Conservation (phyloP, 805 yeast genomes). For the Cephaloascus fragrans region DNA sequence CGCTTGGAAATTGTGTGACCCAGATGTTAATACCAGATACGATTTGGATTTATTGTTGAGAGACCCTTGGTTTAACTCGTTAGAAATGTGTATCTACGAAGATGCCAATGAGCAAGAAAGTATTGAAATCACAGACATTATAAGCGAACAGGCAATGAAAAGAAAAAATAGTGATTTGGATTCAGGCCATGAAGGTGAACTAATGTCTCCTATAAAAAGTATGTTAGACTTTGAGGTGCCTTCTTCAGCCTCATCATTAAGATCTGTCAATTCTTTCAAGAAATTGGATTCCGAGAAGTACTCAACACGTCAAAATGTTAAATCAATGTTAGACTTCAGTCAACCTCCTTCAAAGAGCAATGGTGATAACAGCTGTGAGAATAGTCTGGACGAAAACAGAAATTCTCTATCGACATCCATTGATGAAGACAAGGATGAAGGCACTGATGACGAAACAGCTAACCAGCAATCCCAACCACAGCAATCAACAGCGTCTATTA, state of each 20-base stretch:
- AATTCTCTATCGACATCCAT: background rate
- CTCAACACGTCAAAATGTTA: conserved; percentile 5
- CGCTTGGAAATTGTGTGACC: conserved; percentile 70
- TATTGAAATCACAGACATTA: conserved; percentile 16
- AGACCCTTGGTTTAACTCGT: conserved; percentile 54
- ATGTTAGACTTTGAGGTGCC: conserved; percentile 25
- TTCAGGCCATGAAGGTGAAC: conserved; percentile 7
- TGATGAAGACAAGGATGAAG: background rate
- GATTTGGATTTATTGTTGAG: conserved; percentile 40
- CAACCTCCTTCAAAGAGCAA: background rate
- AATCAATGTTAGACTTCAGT: conserved; percentile 20
- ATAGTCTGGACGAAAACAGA: too few species aligned
- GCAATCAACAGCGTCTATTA: too few species aligned
- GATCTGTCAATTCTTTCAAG: background rate
- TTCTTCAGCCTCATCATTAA: conserved; percentile 16
- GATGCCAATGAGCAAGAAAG: conserved; percentile 22
- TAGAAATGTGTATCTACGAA: conserved; percentile 55
- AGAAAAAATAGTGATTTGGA: conserved; percentile 4
- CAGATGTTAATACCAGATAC: conserved; percentile 43
- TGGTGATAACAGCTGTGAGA: too few species aligned
- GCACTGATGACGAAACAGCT: background rate
- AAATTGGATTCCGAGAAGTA: conserved; percentile 1
- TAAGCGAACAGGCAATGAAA: too few species aligned
- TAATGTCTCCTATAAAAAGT: conserved; percentile 22
- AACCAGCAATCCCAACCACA: too few species aligned